Base-by-base conservation (phyloP, 768 basidiomycete genomes). In the Xerocomus potaroensis region DNA sequence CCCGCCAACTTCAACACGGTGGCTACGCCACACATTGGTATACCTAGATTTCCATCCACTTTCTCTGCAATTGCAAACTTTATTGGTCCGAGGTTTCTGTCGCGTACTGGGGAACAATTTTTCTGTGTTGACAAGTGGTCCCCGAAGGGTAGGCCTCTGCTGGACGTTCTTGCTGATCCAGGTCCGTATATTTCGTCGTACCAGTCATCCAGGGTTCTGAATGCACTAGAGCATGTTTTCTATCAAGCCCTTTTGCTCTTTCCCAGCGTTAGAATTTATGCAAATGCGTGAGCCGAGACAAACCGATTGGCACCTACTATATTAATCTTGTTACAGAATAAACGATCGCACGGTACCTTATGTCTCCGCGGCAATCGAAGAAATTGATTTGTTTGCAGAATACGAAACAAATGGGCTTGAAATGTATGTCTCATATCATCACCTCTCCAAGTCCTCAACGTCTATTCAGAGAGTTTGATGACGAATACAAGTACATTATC, bases 341-440 rank as follows among this genome's bases (percentile, higher is more conserved):
- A 81, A 84, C 55, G 91, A 94, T 56, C 47, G 69, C 3, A 91
- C 91, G 1, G 91, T 95, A 2, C 88, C 92, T 1, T 94, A 87
- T 58, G 68, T 85, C 14, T 91, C 88, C 1, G 79, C 87, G 7
- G 80, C 81, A 8, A 84, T 91, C 26, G 84, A 88, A 49, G 63
- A 69, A 0, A 65, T 75, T 50, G 86, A 94, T 63, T 74, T 79
- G 0, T 91, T 91, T 61, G 67, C 70, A 11, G 73, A 78, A 12
- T 69, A 78, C 50, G 65, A 70, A 18, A 67, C 61, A 1, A 83
- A 73, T 47, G 87, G 84, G 2, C 67, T 91, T 18, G 63, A 81
- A 55, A 63, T 91, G 83, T 85, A 63, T 18, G 78, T 37, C 16
- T 29, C 40, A 24, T 51, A n/a, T 35, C 41, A 30, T 30, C 40